Evolutionary conservation across 148 eudicot species (phyloP), one percentile per base, ranked within the genome.

Genomic region (Fagopyrum tataricum): DNA sequence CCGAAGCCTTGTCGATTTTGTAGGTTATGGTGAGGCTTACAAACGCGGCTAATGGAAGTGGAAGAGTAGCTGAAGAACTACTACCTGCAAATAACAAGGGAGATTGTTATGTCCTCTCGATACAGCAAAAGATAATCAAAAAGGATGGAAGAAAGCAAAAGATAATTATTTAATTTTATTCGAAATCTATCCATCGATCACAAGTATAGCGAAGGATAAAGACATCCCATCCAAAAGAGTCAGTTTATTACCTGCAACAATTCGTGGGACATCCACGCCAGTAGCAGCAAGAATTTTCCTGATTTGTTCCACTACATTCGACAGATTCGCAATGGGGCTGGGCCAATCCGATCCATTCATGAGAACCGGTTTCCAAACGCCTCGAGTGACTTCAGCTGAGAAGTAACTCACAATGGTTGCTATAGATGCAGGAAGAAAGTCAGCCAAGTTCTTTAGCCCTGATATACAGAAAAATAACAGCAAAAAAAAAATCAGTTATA

Each of bases 291-390:
- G 80, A 80, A 91, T 91, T 71, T 88, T 91, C 82, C 88, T 95
- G 55, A 95, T 95, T 76, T 90, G 93, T 70, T 86, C 92, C 83
- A 90, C 99, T 3, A 95, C 99, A 76, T 85, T 83, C 42, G 91
- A 90, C 20, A 95, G 82, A 81, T 91, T 91, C 66, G 97, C 94
- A 58, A 91, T 97, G 26, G 99, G 99, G 75, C 99, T 95, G 31
- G 99, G 99, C 99, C 99, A 95, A 80, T 91, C 99, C 39, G 97
- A 87, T 78, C 99, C 99, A 67, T 95, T 95, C 99, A 95, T 95
- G 61, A 80, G 80, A 74, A 85, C 99, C 17, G 96, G 90, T 79
- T 95, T 95, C 99, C 99, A 95, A 68, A 95, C 79, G 52, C 99
- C 97, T 55, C 99, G 90, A 79, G 92, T 90, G 55, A 92, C 99